These are phyloP conservation scores for Hypoxylon rubiginosum DNA, from an alignment of 2,329 filamentous ascomycete species.

Conservation along the genomic window DNA sequence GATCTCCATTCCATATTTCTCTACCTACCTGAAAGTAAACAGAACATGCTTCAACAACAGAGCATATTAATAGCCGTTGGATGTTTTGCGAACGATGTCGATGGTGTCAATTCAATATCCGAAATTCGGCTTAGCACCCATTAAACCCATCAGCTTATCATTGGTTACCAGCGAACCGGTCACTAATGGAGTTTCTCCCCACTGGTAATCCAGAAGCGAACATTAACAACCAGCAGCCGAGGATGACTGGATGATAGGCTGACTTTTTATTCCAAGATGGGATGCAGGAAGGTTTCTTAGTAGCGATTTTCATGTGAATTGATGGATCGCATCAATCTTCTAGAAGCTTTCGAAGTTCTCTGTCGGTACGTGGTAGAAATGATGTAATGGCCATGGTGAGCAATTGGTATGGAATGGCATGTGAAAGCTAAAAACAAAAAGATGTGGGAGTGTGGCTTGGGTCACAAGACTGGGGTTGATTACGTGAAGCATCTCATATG, in stretches of 20 bases:
- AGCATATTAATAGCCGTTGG: neutral
- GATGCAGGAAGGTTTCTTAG: neutral
- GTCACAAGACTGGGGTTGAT: conserved; percentile 16
- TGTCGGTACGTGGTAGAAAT: conserved; percentile 10
- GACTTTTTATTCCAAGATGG: no score
- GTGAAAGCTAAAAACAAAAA: conserved; percentile 32
- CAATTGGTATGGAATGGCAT: conserved; percentile 22
- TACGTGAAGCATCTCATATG: no score
- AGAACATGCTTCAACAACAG: conserved; percentile 6
- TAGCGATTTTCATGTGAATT: no score
- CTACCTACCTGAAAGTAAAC: neutral
- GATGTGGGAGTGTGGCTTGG: conserved; percentile 16
- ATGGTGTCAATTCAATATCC: neutral
- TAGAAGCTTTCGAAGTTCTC: conserved; percentile 25
- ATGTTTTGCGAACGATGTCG: conserved; percentile 3
- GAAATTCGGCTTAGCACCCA: neutral
- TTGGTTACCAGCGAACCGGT: neutral
- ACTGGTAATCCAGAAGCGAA: neutral
- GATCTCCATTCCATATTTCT: conserved; percentile 35
- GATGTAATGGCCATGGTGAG: conserved; percentile 26
- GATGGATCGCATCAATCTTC: conserved; percentile 17
- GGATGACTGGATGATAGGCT: no score
- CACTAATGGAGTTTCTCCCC: neutral
- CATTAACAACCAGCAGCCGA: neutral
- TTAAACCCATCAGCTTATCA: neutral